These are phyloP conservation scores for Leccinum subgranulosum DNA, from an alignment of 768 basidiomycete species.

Conservation along the genomic window DNA sequence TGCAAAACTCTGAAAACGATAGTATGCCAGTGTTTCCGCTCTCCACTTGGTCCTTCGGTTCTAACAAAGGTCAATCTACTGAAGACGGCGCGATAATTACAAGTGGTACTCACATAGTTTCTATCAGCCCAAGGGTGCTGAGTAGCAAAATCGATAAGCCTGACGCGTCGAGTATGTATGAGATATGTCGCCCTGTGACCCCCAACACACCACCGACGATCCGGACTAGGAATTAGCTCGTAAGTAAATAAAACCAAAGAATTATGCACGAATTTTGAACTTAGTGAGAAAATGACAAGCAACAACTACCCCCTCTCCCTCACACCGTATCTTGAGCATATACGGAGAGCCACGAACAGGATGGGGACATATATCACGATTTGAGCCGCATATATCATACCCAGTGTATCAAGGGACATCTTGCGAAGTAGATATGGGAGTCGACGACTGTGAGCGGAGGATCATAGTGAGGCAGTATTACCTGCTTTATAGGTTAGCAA, in stretches of 20 bases:
- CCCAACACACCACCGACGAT: constrained; percentile 51
- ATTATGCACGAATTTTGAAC: constrained; percentile 35
- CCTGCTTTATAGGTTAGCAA: background rate
- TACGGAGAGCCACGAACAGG: constrained; percentile 40
- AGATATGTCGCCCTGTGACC: no score
- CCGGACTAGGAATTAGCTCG: constrained; percentile 40
- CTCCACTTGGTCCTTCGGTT: constrained; percentile 25
- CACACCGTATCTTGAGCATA: constrained; percentile 53
- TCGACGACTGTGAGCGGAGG: background rate
- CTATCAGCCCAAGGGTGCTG: constrained; percentile 35
- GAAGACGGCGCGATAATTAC: background rate
- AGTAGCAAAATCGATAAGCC: constrained; percentile 38
- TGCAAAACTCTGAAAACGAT: constrained; percentile 26
- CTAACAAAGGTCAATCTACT: constrained; percentile 13
- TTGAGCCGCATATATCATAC: constrained; percentile 55
- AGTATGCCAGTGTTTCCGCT: constrained; percentile 2
- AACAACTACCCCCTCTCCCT: constrained; percentile 67
- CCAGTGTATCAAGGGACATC: constrained; percentile 39
- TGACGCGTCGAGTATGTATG: constrained; percentile 20
- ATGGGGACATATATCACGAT: constrained; percentile 61
- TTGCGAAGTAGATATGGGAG: constrained; percentile 1
- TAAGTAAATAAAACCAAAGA: constrained; percentile 2
- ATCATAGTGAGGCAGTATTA: background rate
- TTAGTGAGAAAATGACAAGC: constrained; percentile 53
- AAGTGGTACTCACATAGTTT: constrained; percentile 30